A percentile compares a stretch with the other conserved stretches of the same genome.
Conservation (phyloP, 805 yeast genomes). For the Tetrapisispora namnaoensis region DNA sequence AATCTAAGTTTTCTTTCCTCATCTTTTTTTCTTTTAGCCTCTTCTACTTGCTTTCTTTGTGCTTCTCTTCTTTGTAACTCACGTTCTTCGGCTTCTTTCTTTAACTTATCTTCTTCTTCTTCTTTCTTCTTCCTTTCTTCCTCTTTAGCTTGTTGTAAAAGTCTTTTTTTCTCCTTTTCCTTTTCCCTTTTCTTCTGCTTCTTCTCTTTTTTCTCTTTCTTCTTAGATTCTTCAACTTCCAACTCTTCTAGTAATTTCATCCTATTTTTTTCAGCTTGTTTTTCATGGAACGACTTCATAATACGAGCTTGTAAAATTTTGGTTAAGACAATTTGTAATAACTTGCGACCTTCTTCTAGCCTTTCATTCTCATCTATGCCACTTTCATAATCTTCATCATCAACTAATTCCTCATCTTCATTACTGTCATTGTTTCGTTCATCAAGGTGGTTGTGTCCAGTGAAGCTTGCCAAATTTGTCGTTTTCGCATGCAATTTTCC, state of each 20-base stretch:
- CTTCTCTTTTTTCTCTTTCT: slow-evolving; percentile 56
- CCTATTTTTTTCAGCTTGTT: slow-evolving; percentile 66
- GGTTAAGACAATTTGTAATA: slow-evolving; percentile 72
- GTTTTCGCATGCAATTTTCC: not conserved
- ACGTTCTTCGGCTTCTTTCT: slow-evolving; percentile 32
- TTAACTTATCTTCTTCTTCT: slow-evolving; percentile 44
- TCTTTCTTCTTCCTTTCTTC: slow-evolving; percentile 50
- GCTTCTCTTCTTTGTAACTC: slow-evolving; percentile 34
- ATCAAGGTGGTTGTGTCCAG: not conserved
- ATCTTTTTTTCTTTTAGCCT: slow-evolving; percentile 30
- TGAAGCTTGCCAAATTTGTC: not conserved
- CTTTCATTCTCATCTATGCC: slow-evolving; percentile 51
- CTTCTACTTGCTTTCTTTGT: slow-evolving; percentile 33
- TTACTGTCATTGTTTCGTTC: not conserved
- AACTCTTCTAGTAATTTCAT: slow-evolving; percentile 53
- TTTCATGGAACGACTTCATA: slow-evolving; percentile 67
- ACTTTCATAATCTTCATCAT: slow-evolving; percentile 27
- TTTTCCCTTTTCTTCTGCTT: slow-evolving; percentile 58
- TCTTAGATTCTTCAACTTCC: slow-evolving; percentile 54
- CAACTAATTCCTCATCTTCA: slow-evolving; percentile 10
- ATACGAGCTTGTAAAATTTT: slow-evolving; percentile 66
- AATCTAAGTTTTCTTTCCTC: slow-evolving; percentile 33
- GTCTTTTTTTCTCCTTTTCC: slow-evolving; percentile 58
- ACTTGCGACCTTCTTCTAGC: slow-evolving; percentile 66
- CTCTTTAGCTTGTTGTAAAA: slow-evolving; percentile 52